phyloP scores from a whole-genome alignment of 225 moss, liverwort and hornwort species.

The Anthoceros angustus region DNA sequence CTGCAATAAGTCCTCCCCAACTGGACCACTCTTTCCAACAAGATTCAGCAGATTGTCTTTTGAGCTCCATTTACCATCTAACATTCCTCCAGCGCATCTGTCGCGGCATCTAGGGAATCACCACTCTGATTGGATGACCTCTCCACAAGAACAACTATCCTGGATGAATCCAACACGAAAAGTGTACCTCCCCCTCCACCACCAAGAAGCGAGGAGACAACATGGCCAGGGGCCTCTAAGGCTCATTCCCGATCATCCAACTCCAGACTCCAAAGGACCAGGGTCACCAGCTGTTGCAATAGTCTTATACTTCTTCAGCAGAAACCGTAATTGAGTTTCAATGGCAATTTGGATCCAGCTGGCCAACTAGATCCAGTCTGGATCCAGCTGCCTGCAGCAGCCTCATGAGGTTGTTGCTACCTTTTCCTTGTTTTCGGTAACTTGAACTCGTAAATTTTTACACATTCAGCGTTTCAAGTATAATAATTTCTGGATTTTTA shows the following conservation, averaged over 20 bases:
- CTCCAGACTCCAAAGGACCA: conserved; percentile 49
- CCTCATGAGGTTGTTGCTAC: no score
- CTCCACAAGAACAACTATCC: conserved; percentile 67
- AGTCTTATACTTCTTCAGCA: conserved; percentile 84
- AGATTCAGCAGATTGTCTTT: conserved; percentile 32
- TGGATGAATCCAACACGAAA: conserved; percentile 81
- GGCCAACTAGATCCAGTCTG: no score
- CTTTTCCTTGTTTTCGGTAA: no score
- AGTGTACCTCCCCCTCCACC: conserved; percentile 66
- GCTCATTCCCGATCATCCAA: conserved; percentile 38
- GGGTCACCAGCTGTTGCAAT: conserved; percentile 65
- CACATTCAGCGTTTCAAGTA: no score
- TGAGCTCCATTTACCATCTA: conserved; percentile 26
- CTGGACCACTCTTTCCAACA: conserved; percentile 10
- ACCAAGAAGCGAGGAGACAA: conserved; percentile 48
- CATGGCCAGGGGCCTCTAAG: conserved; percentile 54
- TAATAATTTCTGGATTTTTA: no score
- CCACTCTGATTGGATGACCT: conserved; percentile 43
- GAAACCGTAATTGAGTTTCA: conserved; percentile 70
- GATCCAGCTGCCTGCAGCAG: no score
- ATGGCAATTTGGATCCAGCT: conserved; percentile 50
- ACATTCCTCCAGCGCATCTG: conserved; percentile 45
- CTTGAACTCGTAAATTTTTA: no score
- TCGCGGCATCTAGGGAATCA: conserved; percentile 58
- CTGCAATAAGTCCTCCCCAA: conserved; percentile 61